Conservation (phyloP, 1,284 basidiomycete genomes). For the Agaricales sp. region DNA sequence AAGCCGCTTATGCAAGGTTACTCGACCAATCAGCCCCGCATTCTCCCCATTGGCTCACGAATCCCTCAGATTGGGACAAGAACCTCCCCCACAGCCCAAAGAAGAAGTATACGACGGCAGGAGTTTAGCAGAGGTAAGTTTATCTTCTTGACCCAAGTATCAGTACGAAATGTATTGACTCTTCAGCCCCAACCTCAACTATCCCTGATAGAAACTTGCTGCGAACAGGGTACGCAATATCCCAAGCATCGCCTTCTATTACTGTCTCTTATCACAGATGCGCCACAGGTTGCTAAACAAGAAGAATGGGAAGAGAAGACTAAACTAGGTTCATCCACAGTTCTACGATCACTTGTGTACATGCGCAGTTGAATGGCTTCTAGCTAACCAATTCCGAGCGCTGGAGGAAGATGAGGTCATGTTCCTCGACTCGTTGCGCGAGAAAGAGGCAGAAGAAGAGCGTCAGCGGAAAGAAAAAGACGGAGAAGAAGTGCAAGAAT, state of each 20-base stretch:
- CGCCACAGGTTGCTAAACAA: conserved; percentile 84
- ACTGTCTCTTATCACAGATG: too few species aligned
- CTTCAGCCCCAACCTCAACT: conserved; percentile 25
- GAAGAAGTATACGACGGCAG: conserved; percentile 80
- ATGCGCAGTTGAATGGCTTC: conserved; percentile 7
- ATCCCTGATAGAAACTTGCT: conserved; percentile 59
- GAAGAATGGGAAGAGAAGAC: conserved; percentile 93
- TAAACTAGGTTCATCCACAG: conserved; percentile 53
- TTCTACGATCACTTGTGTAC: conserved; percentile 2
- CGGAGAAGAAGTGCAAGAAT: conserved; percentile 70
- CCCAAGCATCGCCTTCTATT: too few species aligned
- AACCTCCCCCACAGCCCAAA: conserved; percentile 69
- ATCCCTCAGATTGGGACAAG: conserved; percentile 64
- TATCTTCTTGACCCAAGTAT: conserved; percentile 7
- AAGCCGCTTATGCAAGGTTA: conserved; percentile 83
- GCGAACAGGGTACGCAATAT: conserved; percentile 59
- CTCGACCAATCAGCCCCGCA: conserved; percentile 10
- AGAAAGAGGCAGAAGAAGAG: conserved; percentile 70
- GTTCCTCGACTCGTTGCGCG: conserved; percentile 76
- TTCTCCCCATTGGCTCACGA: conserved; percentile 6
- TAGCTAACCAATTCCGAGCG: conserved; percentile 86
- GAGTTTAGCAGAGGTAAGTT: conserved; percentile 79
- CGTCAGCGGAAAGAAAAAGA: conserved; percentile 63
- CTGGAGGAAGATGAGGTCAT: conserved; percentile 85
- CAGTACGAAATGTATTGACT: conserved; percentile 28